Base-by-base conservation (phyloP, 306 rosid species). In the Ziziphus jujuba region DNA sequence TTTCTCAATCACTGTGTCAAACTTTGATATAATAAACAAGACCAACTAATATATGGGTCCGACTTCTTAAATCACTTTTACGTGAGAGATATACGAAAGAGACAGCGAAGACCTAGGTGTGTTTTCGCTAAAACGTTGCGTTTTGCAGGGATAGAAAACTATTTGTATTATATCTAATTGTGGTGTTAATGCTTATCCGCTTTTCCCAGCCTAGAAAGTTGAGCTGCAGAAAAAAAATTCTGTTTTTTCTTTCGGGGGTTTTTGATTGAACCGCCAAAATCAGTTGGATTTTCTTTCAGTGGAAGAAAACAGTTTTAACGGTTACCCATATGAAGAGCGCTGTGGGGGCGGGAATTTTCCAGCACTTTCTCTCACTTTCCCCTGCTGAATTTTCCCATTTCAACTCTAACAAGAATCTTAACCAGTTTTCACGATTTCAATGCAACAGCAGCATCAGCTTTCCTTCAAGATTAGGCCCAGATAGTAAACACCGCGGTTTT, bases 341-440 rank as follows among this genome's bases (percentile, higher is more conserved):
- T 53, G 64, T 23, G 62, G 75, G 57, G 59, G 45, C 28, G 7
- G 63, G 75, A n/a, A 38, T 67, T 70, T 65, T 65, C 44, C 70
- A 64, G 59, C 77, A 72, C 51, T 59, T 63, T 61, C 45, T 79
- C 21, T 63, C 77, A 10, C 17, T 66, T 22, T 17, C 65, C 50
- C 57, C 76, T 47, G 54, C 72, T 56, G 48, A n/a, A 25, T 61
- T 61, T 64, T 69, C 67, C 48, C 54, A 45, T 67, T 43, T 17
- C 62, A 36, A 36, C 63, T 20, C 61, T 33, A 72, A n/a, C n/a
- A n/a, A 38, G 34, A 73, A 8, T 44, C 58, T 11, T 8, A 57
- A 58, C 45, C 51, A 65, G 16, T 66, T 52, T 45, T 62, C 81
- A 21, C 48, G 62, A 56, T 47, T 66, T 77, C 75, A 10, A 40